Percentiles rank a stretch among this genome's conserved stretches.
phyloP scores from a whole-genome alignment of 129 eudicot genomes.

The Tagetes erecta region DNA sequence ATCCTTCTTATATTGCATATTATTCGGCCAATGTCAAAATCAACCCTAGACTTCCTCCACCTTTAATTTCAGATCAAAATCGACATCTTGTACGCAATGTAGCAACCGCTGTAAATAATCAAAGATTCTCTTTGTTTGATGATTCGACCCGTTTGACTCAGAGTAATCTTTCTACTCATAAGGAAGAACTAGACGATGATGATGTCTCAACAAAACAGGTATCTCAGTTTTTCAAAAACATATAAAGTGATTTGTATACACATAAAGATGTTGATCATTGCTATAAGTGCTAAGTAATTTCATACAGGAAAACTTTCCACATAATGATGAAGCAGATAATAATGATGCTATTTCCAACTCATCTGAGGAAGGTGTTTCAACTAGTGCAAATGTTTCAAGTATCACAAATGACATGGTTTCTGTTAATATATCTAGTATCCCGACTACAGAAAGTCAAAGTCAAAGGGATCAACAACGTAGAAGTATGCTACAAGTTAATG shows the following conservation, averaged over 20 bases:
- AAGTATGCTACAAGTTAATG: constrained; percentile 37
- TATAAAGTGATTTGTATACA: constrained; percentile 29
- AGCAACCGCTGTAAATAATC: constrained; percentile 28
- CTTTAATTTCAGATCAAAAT: constrained; percentile 40
- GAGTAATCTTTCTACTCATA: constrained; percentile 63
- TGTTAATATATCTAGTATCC: constrained; percentile 33
- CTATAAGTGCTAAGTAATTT: neutral
- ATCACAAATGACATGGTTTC: constrained; percentile 36
- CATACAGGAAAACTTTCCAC: constrained; percentile 46
- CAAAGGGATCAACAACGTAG: constrained; percentile 36
- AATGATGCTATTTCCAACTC: constrained; percentile 29
- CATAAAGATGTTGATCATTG: constrained; percentile 21
- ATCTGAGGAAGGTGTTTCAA: constrained; percentile 36
- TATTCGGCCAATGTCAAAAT: constrained; percentile 42
- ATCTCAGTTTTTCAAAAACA: constrained; percentile 16
- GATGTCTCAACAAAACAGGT: constrained; percentile 48
- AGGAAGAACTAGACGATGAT: constrained; percentile 75
- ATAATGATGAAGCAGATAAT: constrained; percentile 32
- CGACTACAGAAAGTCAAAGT: constrained; percentile 40
- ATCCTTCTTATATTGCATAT: constrained; percentile 48
- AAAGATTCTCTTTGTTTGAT: constrained; percentile 41
- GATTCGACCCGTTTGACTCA: constrained; percentile 40
- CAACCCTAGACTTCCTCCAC: constrained; percentile 53
- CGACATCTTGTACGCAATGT: constrained; percentile 33
- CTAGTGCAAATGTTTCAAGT: constrained; percentile 37